A percentile compares a stretch with the other conserved stretches of the same genome.
Conservation (phyloP, 2,329 filamentous ascomycete species). For the Xylaria arbuscula region DNA sequence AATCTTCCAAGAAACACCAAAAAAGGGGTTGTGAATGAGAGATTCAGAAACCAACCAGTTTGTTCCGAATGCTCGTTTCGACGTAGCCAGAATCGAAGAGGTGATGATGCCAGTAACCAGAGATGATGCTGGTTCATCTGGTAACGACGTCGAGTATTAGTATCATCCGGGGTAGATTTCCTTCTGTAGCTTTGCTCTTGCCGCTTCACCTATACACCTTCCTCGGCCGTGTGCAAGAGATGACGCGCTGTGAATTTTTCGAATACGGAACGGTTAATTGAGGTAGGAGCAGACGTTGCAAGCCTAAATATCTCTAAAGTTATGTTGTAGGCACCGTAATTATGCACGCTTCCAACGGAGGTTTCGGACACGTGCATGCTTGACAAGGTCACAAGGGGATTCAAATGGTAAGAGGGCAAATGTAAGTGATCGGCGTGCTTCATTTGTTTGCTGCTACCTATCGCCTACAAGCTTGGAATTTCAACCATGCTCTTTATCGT, state of each 20-base stretch:
- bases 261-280: not conserved
- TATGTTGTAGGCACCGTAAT: too few relatives aligned
- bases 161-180: not conserved
- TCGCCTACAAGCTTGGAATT: conserved; percentile 32
- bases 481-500: conserved; percentile 51
- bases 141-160: not conserved
- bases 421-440: conserved; percentile 34
- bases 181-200: conserved; percentile 8
- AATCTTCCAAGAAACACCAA: conserved; percentile 28
- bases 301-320: not conserved
- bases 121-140: not conserved
- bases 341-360: too few relatives aligned
- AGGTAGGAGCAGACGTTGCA: conserved; percentile 14
- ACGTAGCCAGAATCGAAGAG: conserved; percentile 23
- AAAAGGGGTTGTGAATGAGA: not conserved
- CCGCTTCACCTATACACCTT: conserved; percentile 7
- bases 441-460: conserved; percentile 33
- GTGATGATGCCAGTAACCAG: conserved; percentile 6
- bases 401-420: not conserved
- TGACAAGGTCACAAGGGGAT: conserved; percentile 2
- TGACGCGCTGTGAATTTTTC: not conserved
- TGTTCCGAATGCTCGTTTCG: conserved; percentile 13
- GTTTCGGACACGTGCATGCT: too few relatives aligned
- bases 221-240: not conserved
- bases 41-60: conserved; percentile 12